A percentile compares a stretch with the other conserved stretches of the same genome.
Evolutionary conservation across 768 basidiomycete species (phyloP).

Genomic region (Xerocomus potaroensis): DNA sequence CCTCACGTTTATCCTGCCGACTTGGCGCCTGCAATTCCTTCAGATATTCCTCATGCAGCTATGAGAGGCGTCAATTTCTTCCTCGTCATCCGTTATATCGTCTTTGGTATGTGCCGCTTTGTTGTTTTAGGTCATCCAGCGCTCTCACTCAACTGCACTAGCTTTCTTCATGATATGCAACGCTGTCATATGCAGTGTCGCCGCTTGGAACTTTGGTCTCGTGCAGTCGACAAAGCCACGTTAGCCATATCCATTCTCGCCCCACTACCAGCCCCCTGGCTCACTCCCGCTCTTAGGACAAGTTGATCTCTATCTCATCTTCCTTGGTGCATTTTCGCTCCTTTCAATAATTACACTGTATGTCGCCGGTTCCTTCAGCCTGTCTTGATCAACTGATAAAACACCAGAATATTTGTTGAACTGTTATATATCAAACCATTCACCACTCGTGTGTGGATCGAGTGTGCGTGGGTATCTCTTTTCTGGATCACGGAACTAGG

Average conservation of each 20-base stretch:
- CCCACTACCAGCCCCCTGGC: not conserved
- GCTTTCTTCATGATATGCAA: slow-evolving; percentile 60
- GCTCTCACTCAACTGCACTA: slow-evolving; percentile 23
- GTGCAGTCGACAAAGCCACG: slow-evolving; percentile 35
- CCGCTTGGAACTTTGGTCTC: slow-evolving; percentile 66
- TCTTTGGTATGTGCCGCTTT: slow-evolving; percentile 45
- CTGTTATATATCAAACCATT: slow-evolving; percentile 47
- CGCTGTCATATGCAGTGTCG: slow-evolving; percentile 59
- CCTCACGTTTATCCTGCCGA: slow-evolving; percentile 32
- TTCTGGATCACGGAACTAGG: slow-evolving; percentile 60
- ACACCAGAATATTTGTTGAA: slow-evolving; percentile 53
- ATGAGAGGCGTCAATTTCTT: slow-evolving; percentile 37
- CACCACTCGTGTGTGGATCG: slow-evolving; percentile 67
- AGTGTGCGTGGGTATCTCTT: slow-evolving; percentile 55
- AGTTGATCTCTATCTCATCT: slow-evolving; percentile 57
- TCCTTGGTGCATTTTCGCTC: slow-evolving; percentile 56
- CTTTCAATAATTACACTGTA: slow-evolving; percentile 56
- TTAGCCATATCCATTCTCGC: slow-evolving; percentile 28
- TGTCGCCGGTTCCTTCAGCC: slow-evolving; percentile 19
- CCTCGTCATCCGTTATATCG: slow-evolving; percentile 50
- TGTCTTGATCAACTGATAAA: not conserved
- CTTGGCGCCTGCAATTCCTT: slow-evolving; percentile 8
- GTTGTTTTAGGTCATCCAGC: no score
- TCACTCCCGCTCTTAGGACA: slow-evolving; percentile 31
- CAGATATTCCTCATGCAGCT: slow-evolving; percentile 25